Percentiles rank a stretch among this genome's conserved stretches.
Evolutionary conservation across 371 early-diverging fungal genomes (phyloP).

Genomic region (Batkoa obscura): DNA sequence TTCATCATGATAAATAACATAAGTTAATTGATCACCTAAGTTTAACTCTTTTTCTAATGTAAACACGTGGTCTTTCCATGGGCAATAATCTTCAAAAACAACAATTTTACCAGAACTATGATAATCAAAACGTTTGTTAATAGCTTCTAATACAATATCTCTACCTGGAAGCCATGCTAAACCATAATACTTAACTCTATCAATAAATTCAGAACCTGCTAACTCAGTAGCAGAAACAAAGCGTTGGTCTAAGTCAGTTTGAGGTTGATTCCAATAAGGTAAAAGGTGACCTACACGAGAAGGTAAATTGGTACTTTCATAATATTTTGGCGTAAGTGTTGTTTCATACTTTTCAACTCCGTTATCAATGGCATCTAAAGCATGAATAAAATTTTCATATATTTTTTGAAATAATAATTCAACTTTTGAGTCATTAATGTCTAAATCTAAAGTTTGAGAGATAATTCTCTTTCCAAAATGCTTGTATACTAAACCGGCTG

Average conservation of each 20-base stretch:
- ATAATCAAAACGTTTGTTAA: conserved; percentile 30
- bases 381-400: conserved; percentile 65
- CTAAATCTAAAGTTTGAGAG: conserved; percentile 26
- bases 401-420: conserved; percentile 55
- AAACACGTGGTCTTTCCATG: conserved; percentile 83
- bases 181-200: conserved; percentile 39
- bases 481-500: conserved; percentile 83
- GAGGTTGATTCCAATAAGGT: conserved; percentile 79
- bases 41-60: conserved; percentile 39
- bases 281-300: conserved; percentile 62
- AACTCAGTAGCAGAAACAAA: conserved; percentile 52
- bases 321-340: conserved; percentile 56
- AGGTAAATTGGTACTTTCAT: conserved; percentile 59
- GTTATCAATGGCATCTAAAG: conserved; percentile 76
- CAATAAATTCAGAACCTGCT: conserved; percentile 56
- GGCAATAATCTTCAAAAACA: conserved; percentile 60
- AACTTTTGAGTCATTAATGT: conserved; percentile 25
- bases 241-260: conserved; percentile 47
- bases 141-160: conserved; percentile 49
- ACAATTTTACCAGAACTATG: conserved; percentile 64
- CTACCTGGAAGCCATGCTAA: conserved; percentile 79
- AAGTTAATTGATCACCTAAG: conserved; percentile 21
- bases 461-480: conserved; percentile 74
- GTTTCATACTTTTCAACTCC: conserved; percentile 72
- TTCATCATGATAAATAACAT: conserved; percentile 73